Evolutionary conservation across 441 rosid species (phyloP).

Genomic region (Rhodomyrtus psidioides): DNA sequence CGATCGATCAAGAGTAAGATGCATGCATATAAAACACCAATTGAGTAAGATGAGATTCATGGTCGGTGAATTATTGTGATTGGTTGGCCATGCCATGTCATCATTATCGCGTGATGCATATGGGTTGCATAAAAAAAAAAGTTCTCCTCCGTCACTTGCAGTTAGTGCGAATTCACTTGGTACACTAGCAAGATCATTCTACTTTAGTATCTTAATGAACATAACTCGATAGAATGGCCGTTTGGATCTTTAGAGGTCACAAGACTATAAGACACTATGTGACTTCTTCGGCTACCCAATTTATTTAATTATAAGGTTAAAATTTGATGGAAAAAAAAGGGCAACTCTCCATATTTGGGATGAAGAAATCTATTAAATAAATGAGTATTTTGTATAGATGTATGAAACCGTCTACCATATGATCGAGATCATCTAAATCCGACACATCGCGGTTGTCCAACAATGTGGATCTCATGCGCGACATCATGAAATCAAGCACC

Average conservation of each 20-base stretch:
- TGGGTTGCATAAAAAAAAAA: too few relatives aligned
- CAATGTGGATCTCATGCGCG: background rate
- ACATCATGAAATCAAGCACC: background rate
- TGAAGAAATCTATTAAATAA: background rate
- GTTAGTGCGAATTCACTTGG: too few relatives aligned
- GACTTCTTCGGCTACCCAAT: background rate
- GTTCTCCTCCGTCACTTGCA: too few relatives aligned
- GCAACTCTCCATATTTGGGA: background rate
- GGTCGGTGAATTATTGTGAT: fast-evolving
- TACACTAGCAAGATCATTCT: too few relatives aligned
- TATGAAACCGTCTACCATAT: background rate
- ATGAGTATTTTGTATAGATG: background rate
- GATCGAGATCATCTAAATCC: background rate
- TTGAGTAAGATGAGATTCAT: background rate
- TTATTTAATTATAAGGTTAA: background rate
- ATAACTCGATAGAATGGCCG: background rate
- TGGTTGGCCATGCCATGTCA: fast-evolving
- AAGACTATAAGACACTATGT: background rate
- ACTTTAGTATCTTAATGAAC: background rate
- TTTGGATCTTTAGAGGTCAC: background rate
- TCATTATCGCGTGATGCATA: background rate
- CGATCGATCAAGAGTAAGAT: background rate
- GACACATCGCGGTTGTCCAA: background rate
- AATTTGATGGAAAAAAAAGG: background rate
- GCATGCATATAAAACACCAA: too few relatives aligned